Conservation (phyloP, 1,139 yeast species). For the Chernovozyma aurita region DNA sequence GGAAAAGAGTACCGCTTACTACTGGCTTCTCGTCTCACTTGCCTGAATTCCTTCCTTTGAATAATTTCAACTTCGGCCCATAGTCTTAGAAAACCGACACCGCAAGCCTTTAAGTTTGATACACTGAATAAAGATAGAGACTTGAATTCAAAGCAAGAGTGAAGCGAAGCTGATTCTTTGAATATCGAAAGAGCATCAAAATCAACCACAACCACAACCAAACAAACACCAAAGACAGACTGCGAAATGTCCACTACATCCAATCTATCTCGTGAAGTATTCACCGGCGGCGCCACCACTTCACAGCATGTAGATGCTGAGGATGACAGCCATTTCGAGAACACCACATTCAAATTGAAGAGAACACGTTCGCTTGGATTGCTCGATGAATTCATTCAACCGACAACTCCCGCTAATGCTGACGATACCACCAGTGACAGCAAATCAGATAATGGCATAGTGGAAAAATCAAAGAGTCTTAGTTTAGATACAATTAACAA, state of each 20-base stretch:
- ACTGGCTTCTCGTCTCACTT: no score
- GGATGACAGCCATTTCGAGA: conserved; percentile 67
- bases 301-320: conserved; percentile 65
- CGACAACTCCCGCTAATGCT: conserved; percentile 13
- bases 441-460: background rate
- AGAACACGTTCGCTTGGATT: conserved; percentile 82
- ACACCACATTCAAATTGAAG: conserved; percentile 71
- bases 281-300: conserved; percentile 48
- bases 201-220: no score
- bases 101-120: no score
- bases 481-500: background rate
- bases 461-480: background rate
- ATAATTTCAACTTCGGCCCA: no score
- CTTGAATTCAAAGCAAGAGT: no score
- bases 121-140: no score
- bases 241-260: background rate
- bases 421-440: background rate
- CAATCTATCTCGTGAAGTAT: conserved; percentile 29
- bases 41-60: no score
- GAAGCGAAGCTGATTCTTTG: no score
- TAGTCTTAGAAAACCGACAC: no score
- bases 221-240: no score
- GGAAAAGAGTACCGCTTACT: no score
- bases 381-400: conserved; percentile 64
- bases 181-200: no score